Conservation (phyloP, 1,284 basidiomycete species). For the Fomitopsis palustris region DNA sequence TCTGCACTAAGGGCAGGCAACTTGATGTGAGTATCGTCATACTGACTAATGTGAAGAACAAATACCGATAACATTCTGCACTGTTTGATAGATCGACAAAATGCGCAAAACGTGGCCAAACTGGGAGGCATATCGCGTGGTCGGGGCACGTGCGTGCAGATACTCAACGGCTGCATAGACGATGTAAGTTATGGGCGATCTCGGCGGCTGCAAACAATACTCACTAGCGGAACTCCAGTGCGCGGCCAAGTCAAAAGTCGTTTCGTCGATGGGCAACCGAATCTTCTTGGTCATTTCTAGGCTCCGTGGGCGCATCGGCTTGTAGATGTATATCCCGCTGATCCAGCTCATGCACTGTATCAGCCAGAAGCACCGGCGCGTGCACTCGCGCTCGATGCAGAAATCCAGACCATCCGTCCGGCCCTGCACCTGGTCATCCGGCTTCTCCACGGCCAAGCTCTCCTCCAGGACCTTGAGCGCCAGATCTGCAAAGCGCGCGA, state of each 20-base stretch:
- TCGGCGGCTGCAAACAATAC: slow-evolving; percentile 11
- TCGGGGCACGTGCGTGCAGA: slow-evolving; percentile 55
- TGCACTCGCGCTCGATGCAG: slow-evolving; percentile 66
- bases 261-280: slow-evolving; percentile 71
- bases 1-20: slow-evolving; percentile 3
- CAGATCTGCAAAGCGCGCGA: slow-evolving; percentile 23
- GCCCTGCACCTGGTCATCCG: slow-evolving; percentile 52
- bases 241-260: slow-evolving; percentile 66
- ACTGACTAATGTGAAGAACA: no score
- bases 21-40: not conserved
- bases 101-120: slow-evolving; percentile 70
- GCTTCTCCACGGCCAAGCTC: slow-evolving; percentile 55
- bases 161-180: slow-evolving; percentile 47
- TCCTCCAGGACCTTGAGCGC: slow-evolving; percentile 67
- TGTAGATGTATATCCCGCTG: slow-evolving; percentile 29
- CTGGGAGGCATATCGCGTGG: slow-evolving; percentile 60
- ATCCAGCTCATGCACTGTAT: slow-evolving; percentile 48
- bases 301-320: slow-evolving; percentile 26
- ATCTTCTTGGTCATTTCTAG: slow-evolving; percentile 47
- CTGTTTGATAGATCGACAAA: slow-evolving; percentile 54
- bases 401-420: slow-evolving; percentile 53
- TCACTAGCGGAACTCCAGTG: slow-evolving; percentile 60
- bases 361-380: slow-evolving; percentile 76
- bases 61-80: slow-evolving; percentile 41
- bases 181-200: not conserved